Evolutionary conservation across 2,329 filamentous ascomycete genomes (phyloP), one percentile per base, ranked within the genome.

Genomic region (Colletotrichum phormii): DNA sequence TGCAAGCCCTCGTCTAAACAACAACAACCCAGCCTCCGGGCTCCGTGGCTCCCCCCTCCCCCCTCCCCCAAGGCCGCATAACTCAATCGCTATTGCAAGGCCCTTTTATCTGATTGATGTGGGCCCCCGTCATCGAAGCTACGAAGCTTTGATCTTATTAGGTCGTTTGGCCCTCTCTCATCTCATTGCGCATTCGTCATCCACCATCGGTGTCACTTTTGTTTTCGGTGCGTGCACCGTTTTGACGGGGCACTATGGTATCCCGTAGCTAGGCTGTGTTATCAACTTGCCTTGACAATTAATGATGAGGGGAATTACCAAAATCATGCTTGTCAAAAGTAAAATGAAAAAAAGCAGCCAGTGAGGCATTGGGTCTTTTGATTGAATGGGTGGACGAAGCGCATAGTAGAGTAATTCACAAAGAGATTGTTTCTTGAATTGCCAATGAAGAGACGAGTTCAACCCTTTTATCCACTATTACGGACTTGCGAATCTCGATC

Each of bases 11-110:
- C 37, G 18, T n/a, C 42, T n/a, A 49, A n/a, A 42, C 42, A 26
- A 42, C n/a, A 33, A 22, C 5, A 18, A 3, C 42, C 42, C 37
- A 26, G 26, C 26, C 26, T 26, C 26, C 26, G 4, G 26, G 26
- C 26, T 26, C 2, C n/a, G n/a, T n/a, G n/a, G n/a, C 13, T 13
- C 12, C 13, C 35, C 8, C 35, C 8, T 9, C 35, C 6, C 35
- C 37, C 37, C 37, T 42, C 37, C 42, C 9, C 42, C 42, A n/a
- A n/a, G 42, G 18, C 18, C 42, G 42, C 46, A 64, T 49, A 70
- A 66, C 67, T 70, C 54, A 70, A 70, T 70, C 61, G 54, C 29
- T 37, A 61, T 64, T 69, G 60, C 67, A 51, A 57, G 31, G 61
- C 31, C 67, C 24, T 51, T 66, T 24, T 64, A 64, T 63, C 61